Conservation (phyloP, 768 basidiomycete genomes). For the Boletus rubescentipes region DNA sequence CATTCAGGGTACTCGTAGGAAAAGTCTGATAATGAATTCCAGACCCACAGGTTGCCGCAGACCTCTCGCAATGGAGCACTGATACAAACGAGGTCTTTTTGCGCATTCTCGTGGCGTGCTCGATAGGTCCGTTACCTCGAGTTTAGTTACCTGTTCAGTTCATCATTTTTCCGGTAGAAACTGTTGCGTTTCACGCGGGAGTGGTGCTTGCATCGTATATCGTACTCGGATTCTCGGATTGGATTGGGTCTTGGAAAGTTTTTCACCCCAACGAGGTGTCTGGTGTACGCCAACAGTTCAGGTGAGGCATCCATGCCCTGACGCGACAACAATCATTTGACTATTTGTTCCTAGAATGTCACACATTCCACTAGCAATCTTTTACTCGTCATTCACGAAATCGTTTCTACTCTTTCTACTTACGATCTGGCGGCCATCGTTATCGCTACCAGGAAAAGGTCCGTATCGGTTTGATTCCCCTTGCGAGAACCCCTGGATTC, state of each 20-base stretch:
- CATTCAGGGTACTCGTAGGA: neutral
- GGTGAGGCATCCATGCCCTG: conserved; percentile 32
- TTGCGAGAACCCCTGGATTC: conserved; percentile 36
- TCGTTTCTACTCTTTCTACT: conserved; percentile 80
- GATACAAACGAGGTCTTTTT: conserved; percentile 51
- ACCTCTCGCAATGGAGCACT: conserved; percentile 50
- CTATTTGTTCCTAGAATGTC: conserved; percentile 48
- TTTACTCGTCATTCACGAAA: conserved; percentile 84
- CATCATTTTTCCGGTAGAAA: conserved; percentile 49
- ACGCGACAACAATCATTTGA: neutral
- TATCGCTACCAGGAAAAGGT: conserved; percentile 16
- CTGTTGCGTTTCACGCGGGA: conserved; percentile 69
- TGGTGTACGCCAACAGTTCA: conserved; percentile 62
- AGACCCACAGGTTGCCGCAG: conserved; percentile 42
- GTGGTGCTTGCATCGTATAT: conserved; percentile 57
- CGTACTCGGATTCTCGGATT: conserved; percentile 44
- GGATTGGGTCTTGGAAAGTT: conserved; percentile 30
- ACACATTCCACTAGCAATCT: conserved; percentile 71
- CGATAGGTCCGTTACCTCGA: conserved; percentile 46
- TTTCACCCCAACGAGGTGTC: conserved; percentile 32
- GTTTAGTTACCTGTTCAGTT: neutral
- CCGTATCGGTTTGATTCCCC: conserved; percentile 26
- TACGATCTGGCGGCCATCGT: conserved; percentile 71
- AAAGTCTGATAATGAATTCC: neutral
- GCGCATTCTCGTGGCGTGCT: conserved; percentile 63